Base-by-base conservation (phyloP, 202 grass and related monocot species). In the Setaria italica region DNA sequence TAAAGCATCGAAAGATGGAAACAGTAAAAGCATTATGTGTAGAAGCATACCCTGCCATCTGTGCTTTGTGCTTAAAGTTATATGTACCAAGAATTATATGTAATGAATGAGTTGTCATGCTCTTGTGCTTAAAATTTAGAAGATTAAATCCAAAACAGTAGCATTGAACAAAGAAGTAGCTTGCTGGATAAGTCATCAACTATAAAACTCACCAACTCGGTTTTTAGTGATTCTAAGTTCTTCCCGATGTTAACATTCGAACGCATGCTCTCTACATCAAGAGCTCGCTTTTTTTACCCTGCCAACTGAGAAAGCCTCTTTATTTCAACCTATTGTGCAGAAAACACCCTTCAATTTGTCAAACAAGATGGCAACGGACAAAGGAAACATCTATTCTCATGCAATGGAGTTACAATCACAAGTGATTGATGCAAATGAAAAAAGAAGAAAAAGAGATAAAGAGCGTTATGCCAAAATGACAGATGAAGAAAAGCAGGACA, bases 301-400 rank as follows among this genome's bases (percentile, higher is more conserved):
- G 93, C 86, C 47, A 99, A 87, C 80, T 91, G 96, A 82, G 80
- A 88, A 30, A 98, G 83, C 54, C 90, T 93, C 86, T 95, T 98
- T 64, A 98, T 92, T 90, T 98, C 25, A 25, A 25, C 25, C 25
- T 25, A 25, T 25, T 25, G 25, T 25, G 25, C 25, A 25, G 25
- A 25, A 25, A 25, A 25, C 0, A 25, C 25, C 25, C 25, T 25
- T 25, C 25, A 25, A 25, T 25, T 25, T 25, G 25, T 25, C 25
- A 25, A 25, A 25, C 25, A 25, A 25, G 25, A 25, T 25, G 25
- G 25, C 25, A 25, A 25, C 25, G 25, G 25, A 25, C 25, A 25
- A 25, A 25, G 25, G 25, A 25, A 25, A 25, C 25, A 25, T 25
- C 25, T 25, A 25, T 25, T 25, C 25, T 25, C 25, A 25, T 25